A percentile compares a stretch with the other conserved stretches of the same genome.
Conservation (phyloP, 1,139 yeast genomes). For the Blastobotrys persicus region DNA sequence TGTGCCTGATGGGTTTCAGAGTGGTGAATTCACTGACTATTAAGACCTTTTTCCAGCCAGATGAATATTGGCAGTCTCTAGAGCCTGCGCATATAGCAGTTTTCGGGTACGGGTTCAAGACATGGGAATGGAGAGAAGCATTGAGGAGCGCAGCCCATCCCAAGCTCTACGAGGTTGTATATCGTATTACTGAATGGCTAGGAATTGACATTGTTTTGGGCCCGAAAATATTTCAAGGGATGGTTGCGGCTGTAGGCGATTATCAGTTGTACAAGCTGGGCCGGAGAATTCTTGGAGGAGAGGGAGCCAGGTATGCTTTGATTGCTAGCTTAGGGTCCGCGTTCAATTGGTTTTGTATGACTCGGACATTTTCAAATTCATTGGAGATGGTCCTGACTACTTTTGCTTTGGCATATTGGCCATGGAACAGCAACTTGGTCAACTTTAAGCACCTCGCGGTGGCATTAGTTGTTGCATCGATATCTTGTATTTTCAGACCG, state of each 20-base stretch:
- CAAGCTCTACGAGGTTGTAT: slow-evolving; percentile 53
- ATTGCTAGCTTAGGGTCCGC: slow-evolving; percentile 62
- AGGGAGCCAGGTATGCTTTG: slow-evolving; percentile 48
- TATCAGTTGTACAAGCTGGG: slow-evolving; percentile 53
- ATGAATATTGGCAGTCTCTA: slow-evolving; percentile 88
- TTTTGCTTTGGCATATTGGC: slow-evolving; percentile 73
- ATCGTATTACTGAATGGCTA: slow-evolving; percentile 30
- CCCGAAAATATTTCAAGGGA: slow-evolving; percentile 71
- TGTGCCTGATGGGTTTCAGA: slow-evolving; percentile 42
- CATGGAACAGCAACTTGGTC: slow-evolving; percentile 44
- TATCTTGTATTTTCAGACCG: slow-evolving; percentile 62
- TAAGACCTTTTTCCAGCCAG: slow-evolving; percentile 88
- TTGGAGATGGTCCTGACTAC: slow-evolving; percentile 74
- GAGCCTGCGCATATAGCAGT: slow-evolving; percentile 84
- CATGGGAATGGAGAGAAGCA: slow-evolving; percentile 92
- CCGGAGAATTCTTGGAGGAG: slow-evolving; percentile 29
- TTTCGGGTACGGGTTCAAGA: slow-evolving; percentile 76
- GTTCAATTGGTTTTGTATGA: slow-evolving; percentile 76
- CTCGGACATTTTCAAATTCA: slow-evolving; percentile 84
- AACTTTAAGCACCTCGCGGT: slow-evolving; percentile 19
- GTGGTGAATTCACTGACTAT: slow-evolving; percentile 61
- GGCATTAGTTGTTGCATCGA: slow-evolving; percentile 30
- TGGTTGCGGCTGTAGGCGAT: slow-evolving; percentile 73
- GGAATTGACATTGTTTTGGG: slow-evolving; percentile 33
- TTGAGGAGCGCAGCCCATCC: slow-evolving; percentile 83